phyloP scores from a whole-genome alignment of 176 grass and related monocot species.

The Olyra latifolia region DNA sequence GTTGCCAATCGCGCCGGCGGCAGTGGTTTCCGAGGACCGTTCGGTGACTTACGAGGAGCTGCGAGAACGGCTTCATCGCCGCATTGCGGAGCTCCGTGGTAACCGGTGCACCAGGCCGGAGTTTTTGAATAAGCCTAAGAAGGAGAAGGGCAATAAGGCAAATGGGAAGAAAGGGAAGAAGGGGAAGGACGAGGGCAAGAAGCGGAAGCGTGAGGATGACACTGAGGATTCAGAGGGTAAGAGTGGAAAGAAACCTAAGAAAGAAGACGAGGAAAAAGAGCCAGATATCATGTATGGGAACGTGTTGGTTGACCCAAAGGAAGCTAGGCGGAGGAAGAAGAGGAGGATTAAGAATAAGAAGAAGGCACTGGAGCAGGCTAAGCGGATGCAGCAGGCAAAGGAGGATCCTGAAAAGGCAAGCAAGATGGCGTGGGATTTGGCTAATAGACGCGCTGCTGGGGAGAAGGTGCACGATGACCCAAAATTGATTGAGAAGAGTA shows the following conservation, averaged over 20 bases:
- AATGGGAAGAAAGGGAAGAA: slow-evolving; percentile 55
- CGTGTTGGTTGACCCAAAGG: slow-evolving; percentile 61
- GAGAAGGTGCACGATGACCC: slow-evolving; percentile 93
- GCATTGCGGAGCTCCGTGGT: slow-evolving; percentile 59
- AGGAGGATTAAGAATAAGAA: slow-evolving; percentile 71
- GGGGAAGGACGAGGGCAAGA: slow-evolving; percentile 39
- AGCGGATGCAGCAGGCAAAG: slow-evolving; percentile 63
- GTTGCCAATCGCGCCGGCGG: slow-evolving; percentile 10
- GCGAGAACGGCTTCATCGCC: slow-evolving; percentile 45
- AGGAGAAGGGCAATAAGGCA: slow-evolving; percentile 58
- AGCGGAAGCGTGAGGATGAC: slow-evolving; percentile 56
- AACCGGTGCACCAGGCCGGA: slow-evolving; percentile 72
- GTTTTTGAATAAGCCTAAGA: slow-evolving; percentile 53
- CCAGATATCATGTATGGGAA: slow-evolving; percentile 66
- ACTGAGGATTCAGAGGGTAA: slow-evolving; percentile 34
- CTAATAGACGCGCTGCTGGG: slow-evolving; percentile 65
- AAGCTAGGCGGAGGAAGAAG: slow-evolving; percentile 63
- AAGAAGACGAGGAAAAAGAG: slow-evolving; percentile 34
- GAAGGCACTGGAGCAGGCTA: slow-evolving; percentile 66
- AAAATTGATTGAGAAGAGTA: slow-evolving; percentile 75
- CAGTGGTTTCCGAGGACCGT: slow-evolving; percentile 41
- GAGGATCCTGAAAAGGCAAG: slow-evolving; percentile 69
- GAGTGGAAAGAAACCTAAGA: slow-evolving; percentile 49
- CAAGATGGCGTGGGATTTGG: slow-evolving; percentile 70
- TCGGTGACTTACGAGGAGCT: slow-evolving; percentile 89